Evolutionary conservation across 2,329 filamentous ascomycete species (phyloP).

Genomic region (Trichoderma simmonsii): DNA sequence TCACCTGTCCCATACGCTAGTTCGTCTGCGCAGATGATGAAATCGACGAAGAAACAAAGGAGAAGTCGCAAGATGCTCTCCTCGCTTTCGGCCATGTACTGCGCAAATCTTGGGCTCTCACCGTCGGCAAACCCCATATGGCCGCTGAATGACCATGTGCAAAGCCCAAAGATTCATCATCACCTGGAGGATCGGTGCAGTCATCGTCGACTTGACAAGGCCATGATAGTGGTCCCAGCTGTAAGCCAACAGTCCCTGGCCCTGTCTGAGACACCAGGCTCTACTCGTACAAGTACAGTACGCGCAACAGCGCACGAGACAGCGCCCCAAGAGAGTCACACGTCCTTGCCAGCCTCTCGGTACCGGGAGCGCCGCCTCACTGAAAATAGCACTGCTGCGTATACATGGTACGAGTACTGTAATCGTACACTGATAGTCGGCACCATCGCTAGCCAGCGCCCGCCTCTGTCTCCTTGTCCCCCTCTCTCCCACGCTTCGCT

Average conservation of each 20-base stretch:
- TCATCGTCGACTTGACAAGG: not conserved
- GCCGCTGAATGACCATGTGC: not conserved
- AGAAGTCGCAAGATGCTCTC: not conserved
- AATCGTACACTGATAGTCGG: not conserved
- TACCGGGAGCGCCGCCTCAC: slow-evolving; percentile 10
- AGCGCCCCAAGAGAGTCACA: not conserved
- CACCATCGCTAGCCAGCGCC: not conserved
- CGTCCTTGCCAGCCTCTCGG: not conserved
- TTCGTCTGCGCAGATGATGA: not conserved
- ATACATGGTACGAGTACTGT: not conserved
- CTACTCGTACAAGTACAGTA: not conserved
- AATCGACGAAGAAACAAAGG: not conserved
- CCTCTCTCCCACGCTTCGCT: not conserved
- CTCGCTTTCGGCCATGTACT: slow-evolving; percentile 7
- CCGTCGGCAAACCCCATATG: slow-evolving; percentile 16
- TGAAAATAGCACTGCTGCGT: slow-evolving; percentile 14
- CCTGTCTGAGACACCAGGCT: slow-evolving; percentile 2
- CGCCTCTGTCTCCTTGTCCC: not conserved
- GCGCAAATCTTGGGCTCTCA: slow-evolving; percentile 12
- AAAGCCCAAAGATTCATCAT: not conserved
- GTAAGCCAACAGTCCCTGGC: slow-evolving; percentile 9
- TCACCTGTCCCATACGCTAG: not conserved
- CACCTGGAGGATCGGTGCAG: not conserved
- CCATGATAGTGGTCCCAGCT: not conserved
- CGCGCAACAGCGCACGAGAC: slow-evolving; percentile 8